Base-by-base conservation (phyloP, 345 rosid genomes). In the Cochlearia excelsa region DNA sequence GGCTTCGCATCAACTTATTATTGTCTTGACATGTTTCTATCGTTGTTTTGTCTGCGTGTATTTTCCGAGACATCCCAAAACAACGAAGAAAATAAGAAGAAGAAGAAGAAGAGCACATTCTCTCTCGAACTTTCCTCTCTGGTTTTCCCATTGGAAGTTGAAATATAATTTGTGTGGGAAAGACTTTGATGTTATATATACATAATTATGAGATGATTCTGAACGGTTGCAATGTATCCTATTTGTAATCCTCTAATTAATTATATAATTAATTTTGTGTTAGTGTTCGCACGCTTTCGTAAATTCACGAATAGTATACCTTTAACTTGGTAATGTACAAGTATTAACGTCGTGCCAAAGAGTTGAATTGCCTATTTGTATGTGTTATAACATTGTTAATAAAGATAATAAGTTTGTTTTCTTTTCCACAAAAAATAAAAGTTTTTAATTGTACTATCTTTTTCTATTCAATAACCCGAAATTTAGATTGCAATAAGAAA, bases 61-160 rank as follows among this genome's bases (percentile, higher is more conserved):
- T 51, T 34, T 63, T 71, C 34, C 65, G 5, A 16, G 80, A 69
- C n/a, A 74, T 56, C 5, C 87, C 82, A 37, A 84, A 80, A 56
- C 83, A 82, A 1, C 75, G 46, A 4, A 79, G 69, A 48, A 82
- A 63, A 46, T 61, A 62, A 8, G 61, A 34, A 29, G 57, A 43
- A 9, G 54, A 57, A 51, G 57, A 43, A 8, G 54, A 57, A 51
- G 64, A 67, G 46, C 44, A 37, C 38, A 26, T 3, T 47, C 58
- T 56, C 48, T 66, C 51, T 39, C 33, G 62, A 10, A 27, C 11
- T 45, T 48, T 71, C 33, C 56, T 66, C 49, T 30, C 69, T 16
- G 57, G 50, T 51, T 71, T 65, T n/a, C 72, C 81, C 83, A 79
- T 77, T 35, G 26, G 5, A 30, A 7, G 10, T 11, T 46, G 43